Evolutionary conservation across 2,329 filamentous ascomycete genomes (phyloP).

Genomic region (Sporothrix humicola): DNA sequence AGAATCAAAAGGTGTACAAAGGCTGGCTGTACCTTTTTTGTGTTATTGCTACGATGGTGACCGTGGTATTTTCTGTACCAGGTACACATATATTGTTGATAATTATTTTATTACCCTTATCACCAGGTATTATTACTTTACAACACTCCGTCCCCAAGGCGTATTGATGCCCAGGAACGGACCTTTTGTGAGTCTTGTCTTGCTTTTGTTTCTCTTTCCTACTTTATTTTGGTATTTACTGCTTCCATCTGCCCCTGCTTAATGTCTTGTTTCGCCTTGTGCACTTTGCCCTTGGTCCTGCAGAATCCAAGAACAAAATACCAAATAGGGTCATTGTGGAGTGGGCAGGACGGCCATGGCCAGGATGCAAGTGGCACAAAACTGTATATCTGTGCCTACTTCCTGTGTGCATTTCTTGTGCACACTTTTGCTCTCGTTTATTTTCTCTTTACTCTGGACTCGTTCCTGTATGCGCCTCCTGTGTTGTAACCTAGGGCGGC

Average conservation of each 20-base stretch:
- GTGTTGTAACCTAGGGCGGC: neutral
- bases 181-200: conserved; percentile 11
- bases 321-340: neutral
- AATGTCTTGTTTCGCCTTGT: neutral
- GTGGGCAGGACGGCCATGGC: neutral
- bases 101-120: neutral
- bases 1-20: neutral
- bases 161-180: neutral
- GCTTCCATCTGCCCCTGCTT: neutral
- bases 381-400: neutral
- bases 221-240: too few species aligned
- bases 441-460: neutral
- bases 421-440: neutral
- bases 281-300: neutral
- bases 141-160: neutral
- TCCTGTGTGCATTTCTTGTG: neutral
- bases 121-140: neutral
- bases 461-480: conserved; percentile 10
- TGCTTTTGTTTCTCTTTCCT: neutral
- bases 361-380: neutral
- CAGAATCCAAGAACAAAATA: neutral
- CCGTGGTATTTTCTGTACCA: neutral
- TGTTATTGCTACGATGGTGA: too few species aligned
- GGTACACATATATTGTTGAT: neutral
- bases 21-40: neutral